phyloP scores from a whole-genome alignment of 495 filamentous ascomycete genomes.

The Thozetella sp. region DNA sequence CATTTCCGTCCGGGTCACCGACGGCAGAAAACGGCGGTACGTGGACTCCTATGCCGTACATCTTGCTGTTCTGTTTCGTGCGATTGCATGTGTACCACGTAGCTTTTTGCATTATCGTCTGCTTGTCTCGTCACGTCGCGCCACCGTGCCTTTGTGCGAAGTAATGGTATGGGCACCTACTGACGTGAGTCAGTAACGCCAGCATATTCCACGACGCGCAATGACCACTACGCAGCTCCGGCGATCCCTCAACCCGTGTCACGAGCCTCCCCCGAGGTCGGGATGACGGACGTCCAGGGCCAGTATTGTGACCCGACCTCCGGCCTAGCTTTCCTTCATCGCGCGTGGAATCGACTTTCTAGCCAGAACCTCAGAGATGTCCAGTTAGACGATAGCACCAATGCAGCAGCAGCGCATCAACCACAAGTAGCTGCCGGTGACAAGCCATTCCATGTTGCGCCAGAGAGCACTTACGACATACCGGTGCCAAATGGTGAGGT shows the following conservation, averaged over 20 bases:
- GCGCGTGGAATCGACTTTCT: constrained; percentile 35
- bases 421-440: constrained; percentile 3
- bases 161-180: too few species aligned
- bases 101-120: too few species aligned
- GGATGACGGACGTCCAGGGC: constrained; percentile 38
- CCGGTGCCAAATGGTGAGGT: constrained; percentile 34
- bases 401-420: neutral
- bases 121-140: too few species aligned
- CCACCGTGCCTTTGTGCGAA: too few species aligned
- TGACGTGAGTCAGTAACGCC: too few species aligned
- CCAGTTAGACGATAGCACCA: neutral
- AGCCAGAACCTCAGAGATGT: neutral
- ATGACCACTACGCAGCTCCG: constrained; percentile 8
- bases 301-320: constrained; percentile 49
- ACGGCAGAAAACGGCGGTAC: neutral
- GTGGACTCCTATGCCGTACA: neutral
- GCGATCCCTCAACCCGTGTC: constrained; percentile 13
- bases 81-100: too few species aligned
- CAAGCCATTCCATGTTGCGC: constrained; percentile 31
- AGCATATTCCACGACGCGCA: too few species aligned
- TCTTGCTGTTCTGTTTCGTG: neutral
- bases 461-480: constrained; percentile 26
- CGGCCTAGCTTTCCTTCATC: constrained; percentile 46
- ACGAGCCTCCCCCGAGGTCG: constrained; percentile 43
- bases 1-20: neutral